phyloP scores from a whole-genome alignment of 192 early-diverging fungal species.

The Anaeromyces robustus region DNA sequence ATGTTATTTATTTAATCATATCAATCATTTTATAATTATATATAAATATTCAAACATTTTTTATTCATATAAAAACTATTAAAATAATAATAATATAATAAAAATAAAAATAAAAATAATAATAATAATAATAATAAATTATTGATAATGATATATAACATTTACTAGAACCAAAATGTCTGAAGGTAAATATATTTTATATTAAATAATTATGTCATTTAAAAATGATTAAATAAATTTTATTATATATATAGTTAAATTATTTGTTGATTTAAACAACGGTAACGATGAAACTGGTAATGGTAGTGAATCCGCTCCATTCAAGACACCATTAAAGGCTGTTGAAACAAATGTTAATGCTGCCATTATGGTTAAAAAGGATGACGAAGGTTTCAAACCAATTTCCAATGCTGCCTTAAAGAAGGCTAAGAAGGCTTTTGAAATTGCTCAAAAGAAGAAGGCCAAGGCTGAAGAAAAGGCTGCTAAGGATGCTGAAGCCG shows the following conservation, averaged over 20 bases:
- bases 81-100: too few relatives aligned
- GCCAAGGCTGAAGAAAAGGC: constrained; percentile 63
- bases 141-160: too few relatives aligned
- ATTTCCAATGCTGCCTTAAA: constrained; percentile 83
- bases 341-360: constrained; percentile 19
- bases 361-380: constrained; percentile 51
- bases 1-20: too few relatives aligned
- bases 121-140: too few relatives aligned
- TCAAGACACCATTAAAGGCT: constrained; percentile 57
- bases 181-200: neutral
- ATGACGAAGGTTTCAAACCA: constrained; percentile 25
- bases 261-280: constrained; percentile 63
- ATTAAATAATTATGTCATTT: too few relatives aligned
- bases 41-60: too few relatives aligned
- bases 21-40: too few relatives aligned
- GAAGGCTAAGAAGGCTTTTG: constrained; percentile 68
- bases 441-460: constrained; percentile 49
- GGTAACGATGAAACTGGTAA: constrained; percentile 67
- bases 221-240: too few relatives aligned
- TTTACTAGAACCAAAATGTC: neutral
- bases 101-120: too few relatives aligned
- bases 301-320: constrained; percentile 62
- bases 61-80: too few relatives aligned
- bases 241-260: neutral
- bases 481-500: constrained; percentile 28